Evolutionary conservation across 192 early-diverging fungal species (phyloP), one percentile per base, ranked within the genome.

Genomic region (Paraglomus brasilianum): DNA sequence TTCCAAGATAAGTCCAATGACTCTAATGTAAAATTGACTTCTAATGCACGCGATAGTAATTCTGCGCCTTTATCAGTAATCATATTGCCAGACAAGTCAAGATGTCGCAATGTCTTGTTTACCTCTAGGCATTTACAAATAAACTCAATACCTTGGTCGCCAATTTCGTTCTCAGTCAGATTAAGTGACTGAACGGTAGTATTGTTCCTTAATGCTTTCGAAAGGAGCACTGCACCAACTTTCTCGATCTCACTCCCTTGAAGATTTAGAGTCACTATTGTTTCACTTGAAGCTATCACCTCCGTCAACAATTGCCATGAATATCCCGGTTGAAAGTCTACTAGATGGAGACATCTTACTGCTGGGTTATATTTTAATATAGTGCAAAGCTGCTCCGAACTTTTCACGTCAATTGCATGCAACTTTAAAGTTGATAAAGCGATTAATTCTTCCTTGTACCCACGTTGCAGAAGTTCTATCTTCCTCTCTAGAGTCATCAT

Each of bases 361-460:
- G 70, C 70, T 2, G 70, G 70, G 15, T 72, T 72, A 51, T 51
- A 72, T 51, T 66, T 61, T 17, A 72, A 24, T 21, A 72, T 51
- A 13, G 8, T 53, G 39, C 15, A 14, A 24, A 72, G 8, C 15
- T 72, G 58, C 17, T 52, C 70, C 11, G 61, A 10, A 10, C 22
- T 43, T 53, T 42, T 22, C 10, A 72, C 43, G 47, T 72, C 70
- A 5, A 19, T 41, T 17, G 70, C 41, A 42, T 48, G 40, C 11
- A 72, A 40, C 30, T 45, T 72, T 43, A 72, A 45, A 7, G 70
- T 72, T 11, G 70, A 72, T 21, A 72, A 30, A 50, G 15, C 22
- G 39, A 15, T 30, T 38, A 72, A 45, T 53, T 72, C 70, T 46
- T 53, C 50, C 17, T 52, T 51, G 50, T 66, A 36, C 19, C 40